phyloP scores from a whole-genome alignment of 2,329 filamentous ascomycete genomes.

The Epichloe coenophiala region DNA sequence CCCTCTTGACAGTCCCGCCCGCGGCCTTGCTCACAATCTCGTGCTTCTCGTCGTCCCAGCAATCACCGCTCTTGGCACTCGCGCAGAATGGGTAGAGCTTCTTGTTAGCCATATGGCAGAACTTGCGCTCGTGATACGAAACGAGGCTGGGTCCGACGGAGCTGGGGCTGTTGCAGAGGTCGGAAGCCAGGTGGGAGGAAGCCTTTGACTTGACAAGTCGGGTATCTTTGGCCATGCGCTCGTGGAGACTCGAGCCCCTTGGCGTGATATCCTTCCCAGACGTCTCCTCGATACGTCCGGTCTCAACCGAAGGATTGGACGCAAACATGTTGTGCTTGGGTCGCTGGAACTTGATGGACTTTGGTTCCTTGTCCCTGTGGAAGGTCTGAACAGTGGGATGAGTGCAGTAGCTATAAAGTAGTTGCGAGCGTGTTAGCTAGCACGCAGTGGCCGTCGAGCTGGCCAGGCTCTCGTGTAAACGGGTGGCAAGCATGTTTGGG shows the following conservation, averaged over 20 bases:
- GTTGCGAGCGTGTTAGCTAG: not conserved
- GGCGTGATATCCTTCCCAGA: not conserved
- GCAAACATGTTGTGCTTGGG: not conserved
- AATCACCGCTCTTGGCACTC: slow-evolving; percentile 2
- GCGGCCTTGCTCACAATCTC: not conserved
- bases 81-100: slow-evolving; percentile 8
- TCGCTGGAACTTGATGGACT: not conserved
- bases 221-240: not conserved
- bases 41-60: slow-evolving; percentile 8
- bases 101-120: slow-evolving; percentile 10
- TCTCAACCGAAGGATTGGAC: not conserved
- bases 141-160: slow-evolving; percentile 5
- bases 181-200: not conserved
- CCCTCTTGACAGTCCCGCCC: not conserved
- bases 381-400: not conserved
- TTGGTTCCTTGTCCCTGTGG: not conserved
- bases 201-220: not conserved
- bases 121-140: slow-evolving; percentile 8
- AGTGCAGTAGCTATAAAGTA: not conserved
- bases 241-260: not conserved
- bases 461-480: no score
- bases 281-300: no score
- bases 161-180: slow-evolving; percentile 6
- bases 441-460: not conserved
- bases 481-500: no score